These are phyloP conservation scores for Domatiomyces globalis DNA, from an alignment of 2,329 filamentous ascomycete genomes.

Conservation along the genomic window DNA sequence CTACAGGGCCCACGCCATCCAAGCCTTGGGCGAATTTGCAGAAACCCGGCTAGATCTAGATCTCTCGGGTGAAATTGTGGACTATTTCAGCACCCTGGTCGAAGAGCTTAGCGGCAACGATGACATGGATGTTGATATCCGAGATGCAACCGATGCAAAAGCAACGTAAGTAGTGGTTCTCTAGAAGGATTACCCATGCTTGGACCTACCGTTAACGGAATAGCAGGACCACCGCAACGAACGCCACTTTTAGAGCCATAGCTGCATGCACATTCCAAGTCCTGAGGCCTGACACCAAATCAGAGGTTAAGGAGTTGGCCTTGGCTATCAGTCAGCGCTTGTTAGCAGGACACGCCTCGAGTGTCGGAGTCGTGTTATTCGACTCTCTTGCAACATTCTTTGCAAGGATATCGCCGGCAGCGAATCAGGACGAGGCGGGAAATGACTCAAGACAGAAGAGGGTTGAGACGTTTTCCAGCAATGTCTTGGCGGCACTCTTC, in stretches of 20 bases:
- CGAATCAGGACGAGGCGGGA: neutral
- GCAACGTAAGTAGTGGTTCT: conserved; percentile 2
- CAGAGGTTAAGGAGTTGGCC: conserved; percentile 10
- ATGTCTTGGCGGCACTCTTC: conserved; percentile 3
- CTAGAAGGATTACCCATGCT: neutral
- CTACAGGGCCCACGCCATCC: conserved; percentile 65
- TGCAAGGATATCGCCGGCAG: conserved; percentile 3
- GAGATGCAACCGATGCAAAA: conserved; percentile 17
- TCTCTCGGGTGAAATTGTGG: conserved; percentile 52
- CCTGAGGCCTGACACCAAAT: conserved; percentile 6
- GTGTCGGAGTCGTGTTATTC: conserved; percentile 10
- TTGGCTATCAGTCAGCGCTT: conserved; percentile 8
- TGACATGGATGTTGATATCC: conserved; percentile 55
- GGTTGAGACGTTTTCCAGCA: conserved; percentile 2
- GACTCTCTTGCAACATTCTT: conserved; percentile 10
- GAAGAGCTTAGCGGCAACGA: conserved; percentile 39
- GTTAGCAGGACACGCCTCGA: conserved; percentile 4
- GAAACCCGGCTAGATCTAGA: conserved; percentile 53
- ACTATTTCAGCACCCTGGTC: conserved; percentile 38
- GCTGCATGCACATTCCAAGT: conserved; percentile 15
- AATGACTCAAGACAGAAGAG: neutral
- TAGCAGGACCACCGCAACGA: conserved; percentile 4
- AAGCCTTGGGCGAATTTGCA: conserved; percentile 58
- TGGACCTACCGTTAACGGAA: conserved; percentile 7
- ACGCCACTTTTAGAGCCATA: conserved; percentile 9